Percentiles rank a stretch among this genome's conserved stretches.
These are phyloP conservation scores for Kregervanrija delftensis DNA, from an alignment of 805 yeast species.

Conservation along the genomic window DNA sequence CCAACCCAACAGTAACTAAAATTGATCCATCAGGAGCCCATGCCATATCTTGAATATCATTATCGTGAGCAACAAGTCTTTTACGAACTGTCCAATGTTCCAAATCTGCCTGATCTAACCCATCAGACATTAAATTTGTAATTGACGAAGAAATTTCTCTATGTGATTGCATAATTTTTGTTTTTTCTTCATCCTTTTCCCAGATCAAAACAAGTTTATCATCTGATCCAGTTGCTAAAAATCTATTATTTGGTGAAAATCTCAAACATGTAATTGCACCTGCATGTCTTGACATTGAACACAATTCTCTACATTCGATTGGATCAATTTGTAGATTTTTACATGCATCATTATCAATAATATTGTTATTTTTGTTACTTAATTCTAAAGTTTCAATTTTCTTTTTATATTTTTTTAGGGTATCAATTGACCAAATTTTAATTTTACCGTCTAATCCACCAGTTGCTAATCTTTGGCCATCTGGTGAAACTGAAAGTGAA, in stretches of 20 bases:
- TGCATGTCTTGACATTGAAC: constrained; percentile 90
- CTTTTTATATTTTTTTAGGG: constrained; percentile 38
- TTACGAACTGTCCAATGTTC: constrained; percentile 96
- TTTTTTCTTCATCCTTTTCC: constrained; percentile 76
- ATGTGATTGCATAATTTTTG: constrained; percentile 31
- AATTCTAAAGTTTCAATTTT: constrained; percentile 13
- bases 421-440: constrained; percentile 73
- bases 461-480: constrained; percentile 80
- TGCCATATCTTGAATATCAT: constrained; percentile 94
- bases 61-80: constrained; percentile 92
- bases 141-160: constrained; percentile 12
- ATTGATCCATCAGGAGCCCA: constrained; percentile 96
- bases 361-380: constrained; percentile 15
- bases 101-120: constrained; percentile 59
- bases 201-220: constrained; percentile 87
- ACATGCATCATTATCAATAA: background rate
- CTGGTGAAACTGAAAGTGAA: constrained; percentile 72
- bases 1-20: constrained; percentile 90
- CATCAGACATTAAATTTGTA: constrained; percentile 22
- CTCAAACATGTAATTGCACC: constrained; percentile 95
- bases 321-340: constrained; percentile 20
- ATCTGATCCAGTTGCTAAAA: constrained; percentile 91
- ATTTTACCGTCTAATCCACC: constrained; percentile 94
- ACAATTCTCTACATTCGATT: constrained; percentile 50
- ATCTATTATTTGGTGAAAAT: constrained; percentile 88